Percentiles rank a stretch among this genome's conserved stretches.
Evolutionary conservation across 2,329 filamentous ascomycete genomes (phyloP).

Genomic region (Claviceps maximensis): DNA sequence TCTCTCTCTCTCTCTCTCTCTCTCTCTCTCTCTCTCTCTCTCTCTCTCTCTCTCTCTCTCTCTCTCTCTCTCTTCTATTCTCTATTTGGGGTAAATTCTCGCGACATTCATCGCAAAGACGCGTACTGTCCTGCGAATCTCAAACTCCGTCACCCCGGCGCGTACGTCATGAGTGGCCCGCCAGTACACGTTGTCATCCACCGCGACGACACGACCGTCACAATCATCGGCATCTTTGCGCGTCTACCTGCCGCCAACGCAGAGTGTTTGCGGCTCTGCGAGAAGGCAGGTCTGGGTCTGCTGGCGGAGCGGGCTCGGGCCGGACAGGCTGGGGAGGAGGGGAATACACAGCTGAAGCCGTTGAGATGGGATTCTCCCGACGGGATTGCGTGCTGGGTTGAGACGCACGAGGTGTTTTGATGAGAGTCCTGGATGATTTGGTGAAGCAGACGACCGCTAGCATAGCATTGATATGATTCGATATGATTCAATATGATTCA

Average conservation of each 20-base stretch:
- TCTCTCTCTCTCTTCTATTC: too few species aligned
- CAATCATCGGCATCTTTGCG: constrained; percentile 19
- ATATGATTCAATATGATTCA: too few species aligned
- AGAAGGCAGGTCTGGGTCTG: constrained; percentile 17
- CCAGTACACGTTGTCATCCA: constrained; percentile 21
- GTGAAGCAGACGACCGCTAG: too few species aligned
- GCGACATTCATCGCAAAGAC: neutral
- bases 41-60: too few species aligned
- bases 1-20: too few species aligned
- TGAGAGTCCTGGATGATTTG: too few species aligned
- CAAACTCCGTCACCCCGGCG: neutral
- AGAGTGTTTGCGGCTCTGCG: constrained; percentile 17
- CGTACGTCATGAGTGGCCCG: neutral
- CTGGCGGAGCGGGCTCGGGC: constrained; percentile 7
- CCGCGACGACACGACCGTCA: constrained; percentile 15
- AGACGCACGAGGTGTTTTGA: constrained; percentile 17
- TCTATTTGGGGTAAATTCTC: too few species aligned
- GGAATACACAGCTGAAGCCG: constrained; percentile 13
- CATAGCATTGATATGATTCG: too few species aligned
- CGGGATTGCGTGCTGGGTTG: constrained; percentile 24
- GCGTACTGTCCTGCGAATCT: too few species aligned
- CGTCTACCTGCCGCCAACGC: constrained; percentile 23
- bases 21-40: too few species aligned
- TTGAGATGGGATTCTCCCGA: constrained; percentile 23
- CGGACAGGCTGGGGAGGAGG: too few species aligned